Evolutionary conservation across 139 green algal species (phyloP).

Genomic region (Ettlia oleoabundans): DNA sequence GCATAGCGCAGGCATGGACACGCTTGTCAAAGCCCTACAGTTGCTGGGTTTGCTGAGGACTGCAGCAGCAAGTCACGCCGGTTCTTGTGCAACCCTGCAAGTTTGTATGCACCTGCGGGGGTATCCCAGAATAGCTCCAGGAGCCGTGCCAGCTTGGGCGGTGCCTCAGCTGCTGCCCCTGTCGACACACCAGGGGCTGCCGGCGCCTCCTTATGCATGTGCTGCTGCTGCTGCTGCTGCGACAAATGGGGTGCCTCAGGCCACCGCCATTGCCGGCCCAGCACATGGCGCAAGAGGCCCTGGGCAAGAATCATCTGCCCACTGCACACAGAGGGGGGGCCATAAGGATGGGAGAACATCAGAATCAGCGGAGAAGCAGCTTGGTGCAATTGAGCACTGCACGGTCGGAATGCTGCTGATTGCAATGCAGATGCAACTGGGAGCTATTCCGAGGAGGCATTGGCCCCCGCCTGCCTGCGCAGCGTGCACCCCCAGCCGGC

Average conservation of each 20-base stretch:
- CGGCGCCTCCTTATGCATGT: too few relatives aligned
- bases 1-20: too few relatives aligned
- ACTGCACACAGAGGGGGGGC: conserved; percentile 40
- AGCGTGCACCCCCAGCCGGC: conserved; percentile 96
- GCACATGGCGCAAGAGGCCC: conserved; percentile 60
- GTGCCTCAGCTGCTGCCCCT: not conserved
- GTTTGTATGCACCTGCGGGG: conserved; percentile 4
- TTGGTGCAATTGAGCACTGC: not conserved
- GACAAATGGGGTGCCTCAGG: not conserved
- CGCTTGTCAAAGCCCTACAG: too few relatives aligned
- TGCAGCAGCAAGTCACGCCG: not conserved
- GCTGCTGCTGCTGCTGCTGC: not conserved
- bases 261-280: conserved; percentile 59
- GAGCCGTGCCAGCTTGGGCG: conserved; percentile 47
- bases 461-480: conserved; percentile 36
- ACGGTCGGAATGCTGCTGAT: not conserved
- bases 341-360: too few relatives aligned
- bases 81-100: not conserved
- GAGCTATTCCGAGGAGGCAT: not conserved
- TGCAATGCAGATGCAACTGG: too few relatives aligned
- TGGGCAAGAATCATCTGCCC: conserved; percentile 94
- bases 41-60: too few relatives aligned
- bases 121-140: conserved; percentile 67
- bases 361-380: not conserved
- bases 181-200: not conserved